Evolutionary conservation across 2,329 filamentous ascomycete species (phyloP).

Genomic region (Pseudopyricularia javanii): DNA sequence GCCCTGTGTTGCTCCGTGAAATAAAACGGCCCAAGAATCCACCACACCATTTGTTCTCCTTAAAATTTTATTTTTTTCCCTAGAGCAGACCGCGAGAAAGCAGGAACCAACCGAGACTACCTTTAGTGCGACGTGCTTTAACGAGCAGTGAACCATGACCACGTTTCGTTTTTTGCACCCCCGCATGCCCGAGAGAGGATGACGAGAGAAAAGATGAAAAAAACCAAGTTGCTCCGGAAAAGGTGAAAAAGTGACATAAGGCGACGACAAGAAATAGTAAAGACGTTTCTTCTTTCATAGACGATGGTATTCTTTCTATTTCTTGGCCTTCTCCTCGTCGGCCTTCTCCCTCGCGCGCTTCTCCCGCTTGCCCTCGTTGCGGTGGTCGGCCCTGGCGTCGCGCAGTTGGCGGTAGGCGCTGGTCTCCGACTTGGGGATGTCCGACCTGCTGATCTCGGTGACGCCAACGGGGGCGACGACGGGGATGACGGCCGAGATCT

Average conservation of each 20-base stretch:
- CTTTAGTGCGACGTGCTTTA: slow-evolving; percentile 7
- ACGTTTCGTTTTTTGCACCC: neutral
- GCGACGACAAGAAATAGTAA: neutral
- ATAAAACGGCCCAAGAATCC: slow-evolving; percentile 5
- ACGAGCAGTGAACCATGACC: neutral
- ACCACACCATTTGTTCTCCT: neutral
- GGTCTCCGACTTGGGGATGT: slow-evolving; percentile 67
- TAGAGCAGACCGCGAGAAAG: slow-evolving; percentile 8
- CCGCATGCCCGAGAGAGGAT: slow-evolving; percentile 1
- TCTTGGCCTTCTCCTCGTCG: slow-evolving; percentile 74
- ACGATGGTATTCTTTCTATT: slow-evolving; percentile 39
- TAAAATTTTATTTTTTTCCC: slow-evolving; percentile 1
- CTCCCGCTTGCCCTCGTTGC: slow-evolving; percentile 72
- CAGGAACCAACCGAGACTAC: slow-evolving; percentile 10
- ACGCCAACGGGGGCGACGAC: slow-evolving; percentile 41
- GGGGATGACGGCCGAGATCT: slow-evolving; percentile 43
- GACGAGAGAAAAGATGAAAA: neutral
- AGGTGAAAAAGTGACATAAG: neutral
- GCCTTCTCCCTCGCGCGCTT: slow-evolving; percentile 87
- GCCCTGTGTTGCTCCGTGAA: slow-evolving; percentile 5
- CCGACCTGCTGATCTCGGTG: slow-evolving; percentile 69
- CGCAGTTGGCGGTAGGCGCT: slow-evolving; percentile 81
- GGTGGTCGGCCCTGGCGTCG: slow-evolving; percentile 70
- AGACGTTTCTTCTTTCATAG: neutral
- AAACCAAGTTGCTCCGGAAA: neutral